phyloP scores from a whole-genome alignment of 2,329 filamentous ascomycete genomes.

The Coleophoma crateriformis region DNA sequence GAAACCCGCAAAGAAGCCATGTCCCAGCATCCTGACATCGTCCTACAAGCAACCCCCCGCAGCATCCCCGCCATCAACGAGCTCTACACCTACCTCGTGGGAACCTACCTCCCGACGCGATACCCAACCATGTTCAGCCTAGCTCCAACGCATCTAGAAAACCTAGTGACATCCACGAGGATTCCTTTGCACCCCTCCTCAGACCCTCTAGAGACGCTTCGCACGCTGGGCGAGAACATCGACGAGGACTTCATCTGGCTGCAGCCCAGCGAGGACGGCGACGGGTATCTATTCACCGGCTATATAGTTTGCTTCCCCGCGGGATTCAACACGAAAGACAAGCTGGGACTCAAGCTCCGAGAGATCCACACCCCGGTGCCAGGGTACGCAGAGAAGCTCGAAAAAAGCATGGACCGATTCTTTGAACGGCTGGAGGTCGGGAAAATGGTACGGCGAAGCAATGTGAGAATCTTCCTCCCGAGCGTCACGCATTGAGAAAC shows the following conservation, averaged over 20 bases:
- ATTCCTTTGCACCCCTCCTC: constrained; percentile 31
- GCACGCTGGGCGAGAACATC: constrained; percentile 42
- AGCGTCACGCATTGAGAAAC: too few relatives aligned
- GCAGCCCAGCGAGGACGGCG: constrained; percentile 32
- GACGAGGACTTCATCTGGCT: constrained; percentile 58
- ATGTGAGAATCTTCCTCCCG: constrained; percentile 25
- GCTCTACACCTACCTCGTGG: constrained; percentile 48
- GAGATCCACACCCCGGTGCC: constrained; percentile 56
- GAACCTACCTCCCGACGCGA: constrained; percentile 48
- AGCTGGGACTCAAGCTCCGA: constrained; percentile 44
- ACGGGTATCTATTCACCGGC: constrained; percentile 46
- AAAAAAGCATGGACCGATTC: constrained; percentile 56
- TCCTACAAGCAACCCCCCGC: constrained; percentile 30
- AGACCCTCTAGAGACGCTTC: constrained; percentile 34
- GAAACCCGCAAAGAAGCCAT: constrained; percentile 42
- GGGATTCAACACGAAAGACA: constrained; percentile 51
- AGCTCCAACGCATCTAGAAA: constrained; percentile 31
- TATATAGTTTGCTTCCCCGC: constrained; percentile 51
- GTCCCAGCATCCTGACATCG: constrained; percentile 32
- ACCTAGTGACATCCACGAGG: constrained; percentile 36
- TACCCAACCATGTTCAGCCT: constrained; percentile 47
- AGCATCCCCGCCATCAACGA: constrained; percentile 44
- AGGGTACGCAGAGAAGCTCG: constrained; percentile 48
- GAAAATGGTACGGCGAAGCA: constrained; percentile 47
- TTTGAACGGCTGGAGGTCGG: constrained; percentile 48